phyloP scores from a whole-genome alignment of 208 protist species.

The Acanthamoeba lugdunensis region DNA sequence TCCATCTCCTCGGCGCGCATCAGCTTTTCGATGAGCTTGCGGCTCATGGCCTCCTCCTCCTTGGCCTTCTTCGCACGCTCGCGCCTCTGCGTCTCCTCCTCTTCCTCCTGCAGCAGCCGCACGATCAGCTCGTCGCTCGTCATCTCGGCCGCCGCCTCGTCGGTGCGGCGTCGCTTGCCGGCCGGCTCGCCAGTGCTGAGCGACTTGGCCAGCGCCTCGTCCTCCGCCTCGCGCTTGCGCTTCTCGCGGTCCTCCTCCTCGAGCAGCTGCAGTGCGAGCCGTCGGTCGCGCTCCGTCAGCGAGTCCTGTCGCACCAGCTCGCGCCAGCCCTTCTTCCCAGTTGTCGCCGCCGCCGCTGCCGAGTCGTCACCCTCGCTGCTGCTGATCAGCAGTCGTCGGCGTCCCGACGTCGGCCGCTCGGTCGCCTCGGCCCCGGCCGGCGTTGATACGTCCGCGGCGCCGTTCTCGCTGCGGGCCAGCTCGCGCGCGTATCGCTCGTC shows the following conservation, averaged over 20 bases:
- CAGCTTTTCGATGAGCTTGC: constrained; percentile 48
- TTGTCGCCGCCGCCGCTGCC: neutral
- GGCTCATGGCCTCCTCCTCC: constrained; percentile 26
- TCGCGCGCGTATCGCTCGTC: constrained; percentile 44
- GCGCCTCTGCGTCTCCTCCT: constrained; percentile 12
- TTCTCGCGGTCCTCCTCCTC: neutral
- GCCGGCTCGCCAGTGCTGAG: neutral
- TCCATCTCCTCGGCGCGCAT: constrained; percentile 1
- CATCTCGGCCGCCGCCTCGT: neutral
- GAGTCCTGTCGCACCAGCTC: constrained; percentile 13
- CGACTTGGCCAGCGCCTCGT: constrained; percentile 6
- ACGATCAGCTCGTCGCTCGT: constrained; percentile 40
- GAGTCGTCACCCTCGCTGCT: neutral
- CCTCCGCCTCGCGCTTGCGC: constrained; percentile 63
- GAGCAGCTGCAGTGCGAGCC: constrained; percentile 1
- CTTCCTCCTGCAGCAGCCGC: constrained; percentile 35
- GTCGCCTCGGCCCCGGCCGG: neutral
- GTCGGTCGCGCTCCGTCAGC: constrained; percentile 25
- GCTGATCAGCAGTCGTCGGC: neutral
- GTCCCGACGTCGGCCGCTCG: neutral
- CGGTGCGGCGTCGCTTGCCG: neutral
- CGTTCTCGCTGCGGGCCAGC: neutral
- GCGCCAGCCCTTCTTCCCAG: neutral
- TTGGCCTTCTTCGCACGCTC: constrained; percentile 2
- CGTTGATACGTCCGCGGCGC: neutral